phyloP scores from a whole-genome alignment of 2,329 filamentous ascomycete species.

The Ophiostoma angusticollis region DNA sequence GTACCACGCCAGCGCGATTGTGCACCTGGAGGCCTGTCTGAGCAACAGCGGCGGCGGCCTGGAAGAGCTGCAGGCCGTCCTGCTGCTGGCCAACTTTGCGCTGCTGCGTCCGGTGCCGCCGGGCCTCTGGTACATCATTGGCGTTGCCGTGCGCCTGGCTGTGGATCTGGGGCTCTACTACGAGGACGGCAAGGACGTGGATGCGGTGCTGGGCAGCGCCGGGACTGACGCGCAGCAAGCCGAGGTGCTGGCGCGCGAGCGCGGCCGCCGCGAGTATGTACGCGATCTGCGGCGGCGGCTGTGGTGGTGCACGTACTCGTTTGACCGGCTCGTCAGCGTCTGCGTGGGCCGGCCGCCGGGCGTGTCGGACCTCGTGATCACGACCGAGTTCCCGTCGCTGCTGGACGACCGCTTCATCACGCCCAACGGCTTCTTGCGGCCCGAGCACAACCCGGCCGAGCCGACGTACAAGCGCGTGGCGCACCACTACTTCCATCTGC shows the following conservation, averaged over 20 bases:
- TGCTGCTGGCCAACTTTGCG: conserved; percentile 83
- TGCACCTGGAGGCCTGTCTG: conserved; percentile 79
- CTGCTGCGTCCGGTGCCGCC: conserved; percentile 82
- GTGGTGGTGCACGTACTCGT: conserved; percentile 95
- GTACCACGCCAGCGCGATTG: conserved; percentile 88
- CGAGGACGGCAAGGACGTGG: conserved; percentile 63
- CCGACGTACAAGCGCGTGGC: conserved; percentile 85
- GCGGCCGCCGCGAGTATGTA: conserved; percentile 64
- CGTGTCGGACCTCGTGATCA: conserved; percentile 91
- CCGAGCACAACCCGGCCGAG: conserved; percentile 39
- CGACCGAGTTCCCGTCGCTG: conserved; percentile 82
- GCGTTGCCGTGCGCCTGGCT: conserved; percentile 78
- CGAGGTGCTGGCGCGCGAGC: conserved; percentile 33
- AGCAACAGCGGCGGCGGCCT: conserved; percentile 77
- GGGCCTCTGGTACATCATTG: conserved; percentile 93
- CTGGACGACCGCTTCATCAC: conserved; percentile 85
- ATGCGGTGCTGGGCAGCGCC: conserved; percentile 43
- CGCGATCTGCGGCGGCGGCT: conserved; percentile 75
- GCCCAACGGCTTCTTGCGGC: conserved; percentile 55
- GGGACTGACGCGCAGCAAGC: conserved; percentile 25
- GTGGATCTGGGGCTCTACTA: conserved; percentile 88
- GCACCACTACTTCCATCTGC: conserved; percentile 82
- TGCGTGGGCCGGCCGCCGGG: conserved; percentile 90
- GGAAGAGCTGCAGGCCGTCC: conserved; percentile 85
- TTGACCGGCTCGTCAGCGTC: conserved; percentile 87